Base-by-base conservation (phyloP, 768 basidiomycete species). In the Tephrocybe sp. region DNA sequence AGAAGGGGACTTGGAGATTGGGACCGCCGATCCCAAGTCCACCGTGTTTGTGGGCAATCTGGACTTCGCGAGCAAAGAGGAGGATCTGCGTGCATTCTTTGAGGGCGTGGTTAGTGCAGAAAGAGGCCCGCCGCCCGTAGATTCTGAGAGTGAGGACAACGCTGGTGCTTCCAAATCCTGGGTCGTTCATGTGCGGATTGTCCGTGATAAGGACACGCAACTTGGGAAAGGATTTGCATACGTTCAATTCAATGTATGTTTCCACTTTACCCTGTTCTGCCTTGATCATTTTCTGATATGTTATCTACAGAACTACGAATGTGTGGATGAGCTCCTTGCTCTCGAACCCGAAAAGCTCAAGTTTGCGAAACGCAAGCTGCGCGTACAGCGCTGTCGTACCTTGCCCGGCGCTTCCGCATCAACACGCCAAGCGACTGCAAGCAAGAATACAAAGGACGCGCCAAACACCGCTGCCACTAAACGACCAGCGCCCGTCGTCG, bases 161-260 rank as follows among this genome's bases (percentile, higher is more conserved):
- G 65, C 60, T 14, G 65, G 60, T 16, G 63, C 63, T 6, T 63
- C 62, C 5, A 68, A 68, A 49, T 65, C 75, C 12, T 92, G 89
- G 89, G 91, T 95, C 14, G 82, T 78, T 7, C 82, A 81, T 32
- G 92, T 97, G n/a, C 80, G 96, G 38, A 83, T 97, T 59, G 78
- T 97, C 45, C 79, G 91, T 41, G 96, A 98, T 65, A 84, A 83
- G 58, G 92, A 89, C 52, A 97, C 92, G 1, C 92, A 93, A 58
- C 79, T 98, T 12, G 96, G 95, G 11, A 97, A 96, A 69, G 95
- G 95, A 4, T 95, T 98, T 65, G 92, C 89, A 9, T 97, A 98
- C 62, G 84, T 98, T 16, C 85, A 92, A 59, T 91, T 98, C 55
- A 65, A 73, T 49, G 96, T 96, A 66, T 54, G 87, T 75, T 42